Percentiles rank a stretch among this genome's conserved stretches.
phyloP scores from a whole-genome alignment of 805 yeast species.

The Diddensiella santjacobensis region DNA sequence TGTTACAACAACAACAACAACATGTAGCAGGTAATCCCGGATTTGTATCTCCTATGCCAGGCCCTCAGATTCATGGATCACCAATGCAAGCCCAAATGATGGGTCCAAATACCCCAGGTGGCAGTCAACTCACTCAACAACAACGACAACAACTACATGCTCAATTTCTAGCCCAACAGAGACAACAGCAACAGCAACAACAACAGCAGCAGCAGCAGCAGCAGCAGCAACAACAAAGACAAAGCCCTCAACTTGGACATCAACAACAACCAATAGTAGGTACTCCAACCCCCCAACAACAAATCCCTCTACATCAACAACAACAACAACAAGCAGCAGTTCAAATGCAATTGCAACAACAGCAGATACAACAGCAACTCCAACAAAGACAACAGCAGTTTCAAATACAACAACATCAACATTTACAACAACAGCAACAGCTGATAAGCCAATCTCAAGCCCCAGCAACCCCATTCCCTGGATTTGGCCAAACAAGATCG shows the following conservation, averaged over 20 bases:
- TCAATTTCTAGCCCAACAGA: conserved; percentile 19
- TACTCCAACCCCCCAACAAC: too few species aligned
- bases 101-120: conserved; percentile 1
- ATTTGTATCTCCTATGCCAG: background rate
- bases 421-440: conserved; percentile 25
- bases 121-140: conserved; percentile 10
- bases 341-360: conserved; percentile 20
- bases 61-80: conserved; percentile 7
- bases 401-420: conserved; percentile 16
- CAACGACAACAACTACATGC: conserved; percentile 13
- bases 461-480: background rate
- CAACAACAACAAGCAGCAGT: conserved; percentile 13
- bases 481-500: background rate
- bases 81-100: conserved; percentile 8
- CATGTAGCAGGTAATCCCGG: conserved; percentile 7
- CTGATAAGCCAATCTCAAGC: conserved; percentile 18
- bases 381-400: conserved; percentile 16
- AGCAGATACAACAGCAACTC: conserved; percentile 15
- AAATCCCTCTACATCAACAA: conserved; percentile 6
- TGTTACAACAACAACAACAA: conserved; percentile 16
- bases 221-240: conserved; percentile 18
- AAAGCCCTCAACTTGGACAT: conserved; percentile 7
- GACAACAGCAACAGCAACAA: conserved; percentile 18
- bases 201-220: conserved; percentile 20
- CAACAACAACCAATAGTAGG: conserved; percentile 1